Evolutionary conservation across 2,329 filamentous ascomycete genomes (phyloP).

Genomic region (Arthrobotrys megalospora): DNA sequence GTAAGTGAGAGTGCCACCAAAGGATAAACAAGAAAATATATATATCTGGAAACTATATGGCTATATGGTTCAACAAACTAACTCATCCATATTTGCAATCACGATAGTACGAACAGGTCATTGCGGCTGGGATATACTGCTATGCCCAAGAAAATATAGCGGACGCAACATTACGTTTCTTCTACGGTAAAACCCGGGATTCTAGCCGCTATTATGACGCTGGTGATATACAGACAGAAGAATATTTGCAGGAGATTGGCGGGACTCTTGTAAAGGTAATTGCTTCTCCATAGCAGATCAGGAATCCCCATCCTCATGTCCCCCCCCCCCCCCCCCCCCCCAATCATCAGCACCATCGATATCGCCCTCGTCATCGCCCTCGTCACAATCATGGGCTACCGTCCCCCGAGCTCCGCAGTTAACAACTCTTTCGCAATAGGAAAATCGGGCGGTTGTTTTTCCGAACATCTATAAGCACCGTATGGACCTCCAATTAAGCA

Average conservation of each 20-base stretch:
- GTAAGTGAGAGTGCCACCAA: too few species aligned
- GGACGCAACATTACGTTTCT: slow-evolving; percentile 71
- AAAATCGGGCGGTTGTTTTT: slow-evolving; percentile 72
- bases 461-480: slow-evolving; percentile 72
- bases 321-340: too few species aligned
- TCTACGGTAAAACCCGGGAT: too few species aligned
- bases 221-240: slow-evolving; percentile 68
- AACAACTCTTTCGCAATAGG: slow-evolving; percentile 6
- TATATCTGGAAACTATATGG: too few species aligned
- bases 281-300: too few species aligned
- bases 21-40: slow-evolving; percentile 1
- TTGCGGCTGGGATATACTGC: slow-evolving; percentile 76
- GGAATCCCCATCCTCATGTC: too few species aligned
- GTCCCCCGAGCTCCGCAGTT: not conserved
- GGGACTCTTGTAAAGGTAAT: not conserved
- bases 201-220: too few species aligned
- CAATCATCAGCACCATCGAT: too few species aligned
- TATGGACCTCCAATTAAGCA: slow-evolving; percentile 68
- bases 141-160: slow-evolving; percentile 76
- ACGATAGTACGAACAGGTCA: slow-evolving; percentile 75
- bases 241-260: not conserved
- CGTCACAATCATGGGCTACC: not conserved
- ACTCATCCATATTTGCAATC: too few species aligned
- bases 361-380: too few species aligned
- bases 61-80: too few species aligned